phyloP scores from a whole-genome alignment of 2,329 filamentous ascomycete species.

The Alternaria triticina region DNA sequence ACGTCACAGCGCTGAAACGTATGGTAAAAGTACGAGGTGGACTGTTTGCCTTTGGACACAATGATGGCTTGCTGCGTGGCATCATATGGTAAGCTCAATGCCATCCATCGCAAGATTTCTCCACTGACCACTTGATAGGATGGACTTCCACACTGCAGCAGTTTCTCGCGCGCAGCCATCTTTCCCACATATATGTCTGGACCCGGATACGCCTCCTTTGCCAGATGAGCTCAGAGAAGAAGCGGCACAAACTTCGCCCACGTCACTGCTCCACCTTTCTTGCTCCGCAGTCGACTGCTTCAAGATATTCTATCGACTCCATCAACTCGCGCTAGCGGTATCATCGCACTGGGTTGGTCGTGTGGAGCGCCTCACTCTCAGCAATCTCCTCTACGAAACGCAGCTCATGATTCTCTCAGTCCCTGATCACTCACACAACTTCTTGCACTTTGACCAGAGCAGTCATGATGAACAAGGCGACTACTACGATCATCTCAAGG shows the following conservation, averaged over 20 bases:
- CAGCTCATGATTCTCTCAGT: slow-evolving; percentile 28
- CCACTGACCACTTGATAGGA: slow-evolving; percentile 13
- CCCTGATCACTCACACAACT: slow-evolving; percentile 25
- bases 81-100: slow-evolving; percentile 27
- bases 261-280: slow-evolving; percentile 29
- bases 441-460: slow-evolving; percentile 18
- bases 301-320: slow-evolving; percentile 35
- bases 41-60: slow-evolving; percentile 28
- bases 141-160: slow-evolving; percentile 33
- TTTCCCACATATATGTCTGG: slow-evolving; percentile 25
- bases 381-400: slow-evolving; percentile 31
- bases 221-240: slow-evolving; percentile 27
- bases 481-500: not conserved
- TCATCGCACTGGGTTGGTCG: slow-evolving; percentile 20
- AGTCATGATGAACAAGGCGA: not conserved
- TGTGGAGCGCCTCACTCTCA: slow-evolving; percentile 21
- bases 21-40: slow-evolving; percentile 34
- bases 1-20: slow-evolving; percentile 24
- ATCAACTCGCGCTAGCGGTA: slow-evolving; percentile 29
- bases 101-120: not conserved
- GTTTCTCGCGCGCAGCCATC: slow-evolving; percentile 26
- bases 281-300: slow-evolving; percentile 28
- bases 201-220: slow-evolving; percentile 21
- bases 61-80: slow-evolving; percentile 31
- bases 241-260: slow-evolving; percentile 29